Percentiles rank a stretch among this genome's conserved stretches.
These are phyloP conservation scores for Meripilus lineatus DNA, from an alignment of 1,284 basidiomycete species.

Conservation along the genomic window DNA sequence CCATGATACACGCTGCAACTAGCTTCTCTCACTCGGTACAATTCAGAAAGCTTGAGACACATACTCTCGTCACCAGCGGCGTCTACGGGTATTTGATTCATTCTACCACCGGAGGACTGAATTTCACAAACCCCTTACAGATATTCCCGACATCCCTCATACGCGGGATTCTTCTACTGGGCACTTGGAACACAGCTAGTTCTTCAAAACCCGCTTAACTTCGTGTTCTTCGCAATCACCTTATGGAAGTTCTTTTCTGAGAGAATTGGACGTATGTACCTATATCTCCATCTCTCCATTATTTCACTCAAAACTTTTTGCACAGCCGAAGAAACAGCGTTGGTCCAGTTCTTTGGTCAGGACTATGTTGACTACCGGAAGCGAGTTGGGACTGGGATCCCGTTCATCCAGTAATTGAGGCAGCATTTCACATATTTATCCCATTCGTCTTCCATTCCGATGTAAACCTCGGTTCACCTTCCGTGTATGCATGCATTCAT, in stretches of 20 bases:
- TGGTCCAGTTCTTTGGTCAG: conserved; percentile 80
- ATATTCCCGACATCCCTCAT: conserved; percentile 93
- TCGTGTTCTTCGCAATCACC: conserved; percentile 56
- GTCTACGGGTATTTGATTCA: conserved; percentile 74
- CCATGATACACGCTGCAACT: conserved; percentile 93
- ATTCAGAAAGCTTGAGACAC: conserved; percentile 64
- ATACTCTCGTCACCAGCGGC: conserved; percentile 82
- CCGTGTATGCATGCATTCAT: not conserved
- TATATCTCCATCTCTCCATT: conserved; percentile 1
- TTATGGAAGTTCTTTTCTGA: conserved; percentile 86
- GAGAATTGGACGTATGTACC: conserved; percentile 77
- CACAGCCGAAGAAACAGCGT: conserved; percentile 67
- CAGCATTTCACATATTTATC: conserved; percentile 28
- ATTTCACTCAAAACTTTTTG: not conserved
- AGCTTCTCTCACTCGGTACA: conserved; percentile 93
- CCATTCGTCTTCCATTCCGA: not conserved
- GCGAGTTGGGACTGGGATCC: conserved; percentile 69
- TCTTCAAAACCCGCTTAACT: conserved; percentile 81
- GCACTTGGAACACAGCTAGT: conserved; percentile 93
- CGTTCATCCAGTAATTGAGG: no score
- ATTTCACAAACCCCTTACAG: conserved; percentile 35
- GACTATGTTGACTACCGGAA: conserved; percentile 70
- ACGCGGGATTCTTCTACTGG: conserved; percentile 98
- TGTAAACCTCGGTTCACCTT: not conserved
- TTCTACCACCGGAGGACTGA: not conserved